Evolutionary conservation across 257 asterid species (phyloP).

Genomic region (Anisodus acutangulus): DNA sequence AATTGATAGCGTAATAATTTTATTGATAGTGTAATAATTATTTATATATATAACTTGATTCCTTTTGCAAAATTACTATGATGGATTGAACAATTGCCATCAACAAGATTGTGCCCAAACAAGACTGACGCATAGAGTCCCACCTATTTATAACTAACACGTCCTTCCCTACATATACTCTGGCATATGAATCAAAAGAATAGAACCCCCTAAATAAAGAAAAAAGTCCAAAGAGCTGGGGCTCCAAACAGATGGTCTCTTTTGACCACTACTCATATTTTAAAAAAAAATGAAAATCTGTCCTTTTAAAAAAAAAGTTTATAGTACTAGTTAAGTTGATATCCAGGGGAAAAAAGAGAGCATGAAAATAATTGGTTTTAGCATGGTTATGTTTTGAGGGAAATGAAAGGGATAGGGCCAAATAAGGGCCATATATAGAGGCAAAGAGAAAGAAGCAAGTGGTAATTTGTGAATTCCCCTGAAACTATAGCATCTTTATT

Average conservation of each 20-base stretch:
- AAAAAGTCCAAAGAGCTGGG: background rate
- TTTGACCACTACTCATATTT: background rate
- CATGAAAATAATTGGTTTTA: background rate
- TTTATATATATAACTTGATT: no score
- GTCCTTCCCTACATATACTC: background rate
- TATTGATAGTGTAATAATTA: no score
- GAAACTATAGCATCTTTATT: slow-evolving; percentile 41
- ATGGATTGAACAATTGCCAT: background rate
- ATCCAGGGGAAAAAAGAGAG: background rate
- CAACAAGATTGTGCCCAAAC: background rate
- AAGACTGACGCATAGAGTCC: slow-evolving; percentile 6
- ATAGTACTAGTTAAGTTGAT: background rate
- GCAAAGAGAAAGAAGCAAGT: slow-evolving; percentile 28
- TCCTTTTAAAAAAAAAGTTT: no score
- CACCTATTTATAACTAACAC: background rate
- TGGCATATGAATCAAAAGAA: slow-evolving; percentile 1
- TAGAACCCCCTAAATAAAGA: background rate
- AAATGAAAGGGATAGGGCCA: background rate
- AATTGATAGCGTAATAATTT: no score
- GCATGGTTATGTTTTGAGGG: background rate
- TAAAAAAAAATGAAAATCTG: background rate
- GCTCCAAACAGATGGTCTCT: background rate
- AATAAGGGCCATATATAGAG: background rate
- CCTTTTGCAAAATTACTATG: background rate
- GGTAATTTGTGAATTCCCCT: slow-evolving; percentile 25